These are phyloP conservation scores for Ceratobasidium sp. DNA, from an alignment of 1,284 basidiomycete species.

Conservation along the genomic window DNA sequence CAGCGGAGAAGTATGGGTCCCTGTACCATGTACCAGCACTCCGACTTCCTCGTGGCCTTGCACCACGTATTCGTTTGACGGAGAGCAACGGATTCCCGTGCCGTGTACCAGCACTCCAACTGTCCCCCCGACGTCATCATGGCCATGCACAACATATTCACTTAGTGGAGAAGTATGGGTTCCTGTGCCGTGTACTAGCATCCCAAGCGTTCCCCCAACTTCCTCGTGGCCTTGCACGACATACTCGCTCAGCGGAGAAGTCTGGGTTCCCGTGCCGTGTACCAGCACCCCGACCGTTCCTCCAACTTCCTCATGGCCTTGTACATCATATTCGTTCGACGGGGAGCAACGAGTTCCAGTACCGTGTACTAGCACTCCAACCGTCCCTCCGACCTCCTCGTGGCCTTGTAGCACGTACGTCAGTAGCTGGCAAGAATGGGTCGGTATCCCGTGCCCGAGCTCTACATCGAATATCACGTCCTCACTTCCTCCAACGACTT, in stretches of 20 bases:
- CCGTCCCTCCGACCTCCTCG: not conserved
- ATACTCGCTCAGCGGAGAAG: not conserved
- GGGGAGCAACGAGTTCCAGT: not conserved
- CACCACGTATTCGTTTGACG: conserved; percentile 3
- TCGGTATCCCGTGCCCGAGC: conserved; percentile 2
- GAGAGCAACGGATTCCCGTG: not conserved
- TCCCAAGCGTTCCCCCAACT: not conserved
- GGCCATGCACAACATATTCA: conserved; percentile 31
- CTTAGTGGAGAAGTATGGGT: not conserved
- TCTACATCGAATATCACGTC: not conserved
- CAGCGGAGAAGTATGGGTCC: not conserved
- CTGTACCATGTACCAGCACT: conserved; percentile 7
- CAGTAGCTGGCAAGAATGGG: not conserved
- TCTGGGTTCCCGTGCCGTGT: conserved; percentile 1
- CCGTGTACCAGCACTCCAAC: conserved; percentile 8
- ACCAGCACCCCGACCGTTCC: conserved; percentile 8
- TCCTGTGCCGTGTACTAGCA: conserved; percentile 3
- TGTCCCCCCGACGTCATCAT: not conserved
- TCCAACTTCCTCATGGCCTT: too few relatives aligned
- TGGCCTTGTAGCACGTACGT: conserved; percentile 3
- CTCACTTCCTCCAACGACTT: not conserved
- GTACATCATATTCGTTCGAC: conserved; percentile 10
- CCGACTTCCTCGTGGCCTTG: conserved; percentile 9
- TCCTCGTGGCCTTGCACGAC: conserved; percentile 33
- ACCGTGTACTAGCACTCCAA: not conserved